A percentile compares a stretch with the other conserved stretches of the same genome.
Evolutionary conservation across 140 eudicot genomes (phyloP).

Genomic region (Stevia rebaudiana): DNA sequence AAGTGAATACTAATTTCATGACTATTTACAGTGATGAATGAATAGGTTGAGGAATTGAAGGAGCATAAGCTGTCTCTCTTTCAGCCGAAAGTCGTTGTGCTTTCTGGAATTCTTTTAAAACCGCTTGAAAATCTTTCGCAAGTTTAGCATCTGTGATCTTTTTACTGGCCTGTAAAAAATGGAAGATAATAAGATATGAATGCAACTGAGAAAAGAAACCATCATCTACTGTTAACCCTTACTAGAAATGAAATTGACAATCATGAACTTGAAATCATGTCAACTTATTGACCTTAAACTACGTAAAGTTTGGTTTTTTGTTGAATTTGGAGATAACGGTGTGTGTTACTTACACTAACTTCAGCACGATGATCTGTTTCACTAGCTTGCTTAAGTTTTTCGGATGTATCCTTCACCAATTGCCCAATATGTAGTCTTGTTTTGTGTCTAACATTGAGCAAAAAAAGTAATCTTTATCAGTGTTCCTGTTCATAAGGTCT

Average conservation of each 20-base stretch:
- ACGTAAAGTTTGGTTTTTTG: neutral
- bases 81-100: conserved; percentile 93
- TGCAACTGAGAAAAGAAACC: neutral
- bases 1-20: conserved; percentile 1
- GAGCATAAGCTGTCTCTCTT: conserved; percentile 91
- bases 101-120: conserved; percentile 87
- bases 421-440: conserved; percentile 77
- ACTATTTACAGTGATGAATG: conserved; percentile 62
- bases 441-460: conserved; percentile 47
- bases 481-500: neutral
- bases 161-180: conserved; percentile 70
- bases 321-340: neutral
- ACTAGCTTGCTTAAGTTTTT: conserved; percentile 82
- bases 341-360: conserved; percentile 49
- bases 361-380: conserved; percentile 58
- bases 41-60: conserved; percentile 75
- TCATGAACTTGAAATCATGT: neutral
- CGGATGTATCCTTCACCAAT: conserved; percentile 75
- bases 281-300: conserved; percentile 1
- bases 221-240: neutral
- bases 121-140: conserved; percentile 95
- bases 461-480: neutral
- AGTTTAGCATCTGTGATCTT: conserved; percentile 95
- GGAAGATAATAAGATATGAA: neutral
- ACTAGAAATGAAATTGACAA: neutral